A percentile compares a stretch with the other conserved stretches of the same genome.
These are phyloP conservation scores for Fusarium beomiforme DNA, from an alignment of 2,329 filamentous ascomycete species.

Conservation along the genomic window DNA sequence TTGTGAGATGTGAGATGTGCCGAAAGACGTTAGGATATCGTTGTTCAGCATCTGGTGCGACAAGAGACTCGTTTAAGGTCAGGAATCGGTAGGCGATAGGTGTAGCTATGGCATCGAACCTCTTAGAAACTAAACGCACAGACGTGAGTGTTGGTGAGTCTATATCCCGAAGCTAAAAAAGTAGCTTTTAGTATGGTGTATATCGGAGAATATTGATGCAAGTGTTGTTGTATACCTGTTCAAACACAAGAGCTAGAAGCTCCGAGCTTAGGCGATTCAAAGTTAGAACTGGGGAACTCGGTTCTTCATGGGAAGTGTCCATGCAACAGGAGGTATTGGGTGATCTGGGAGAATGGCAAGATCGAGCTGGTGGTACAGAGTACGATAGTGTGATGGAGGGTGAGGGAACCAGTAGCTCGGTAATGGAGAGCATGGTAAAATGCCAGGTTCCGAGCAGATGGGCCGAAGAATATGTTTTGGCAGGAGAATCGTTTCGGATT, in stretches of 20 bases:
- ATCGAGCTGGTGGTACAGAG: slow-evolving; percentile 17
- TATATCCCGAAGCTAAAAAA: slow-evolving; percentile 51
- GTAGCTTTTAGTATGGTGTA: slow-evolving; percentile 18
- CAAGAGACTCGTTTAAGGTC: slow-evolving; percentile 50
- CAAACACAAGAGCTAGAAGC: slow-evolving; percentile 53
- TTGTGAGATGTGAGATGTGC: slow-evolving; percentile 52
- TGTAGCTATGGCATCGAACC: slow-evolving; percentile 54
- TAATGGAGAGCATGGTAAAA: slow-evolving; percentile 38
- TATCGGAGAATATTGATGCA: background rate
- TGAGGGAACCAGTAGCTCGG: slow-evolving; percentile 32
- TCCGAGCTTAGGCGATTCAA: slow-evolving; percentile 54
- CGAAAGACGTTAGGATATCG: slow-evolving; percentile 47
- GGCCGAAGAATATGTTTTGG: slow-evolving; percentile 3
- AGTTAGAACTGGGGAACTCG: slow-evolving; percentile 13
- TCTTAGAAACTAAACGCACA: slow-evolving; percentile 51
- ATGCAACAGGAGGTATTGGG: slow-evolving; percentile 31
- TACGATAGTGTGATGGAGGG: slow-evolving; percentile 33
- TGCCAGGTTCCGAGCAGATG: background rate
- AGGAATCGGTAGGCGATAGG: slow-evolving; percentile 55
- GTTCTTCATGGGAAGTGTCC: slow-evolving; percentile 25
- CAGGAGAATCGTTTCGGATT: slow-evolving; percentile 1
- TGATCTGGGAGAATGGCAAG: slow-evolving; percentile 12
- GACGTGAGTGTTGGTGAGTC: slow-evolving; percentile 48
- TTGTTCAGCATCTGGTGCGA: slow-evolving; percentile 47
- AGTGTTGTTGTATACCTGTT: slow-evolving; percentile 49